phyloP scores from a whole-genome alignment of 768 basidiomycete species.

The Lactarius quietus region DNA sequence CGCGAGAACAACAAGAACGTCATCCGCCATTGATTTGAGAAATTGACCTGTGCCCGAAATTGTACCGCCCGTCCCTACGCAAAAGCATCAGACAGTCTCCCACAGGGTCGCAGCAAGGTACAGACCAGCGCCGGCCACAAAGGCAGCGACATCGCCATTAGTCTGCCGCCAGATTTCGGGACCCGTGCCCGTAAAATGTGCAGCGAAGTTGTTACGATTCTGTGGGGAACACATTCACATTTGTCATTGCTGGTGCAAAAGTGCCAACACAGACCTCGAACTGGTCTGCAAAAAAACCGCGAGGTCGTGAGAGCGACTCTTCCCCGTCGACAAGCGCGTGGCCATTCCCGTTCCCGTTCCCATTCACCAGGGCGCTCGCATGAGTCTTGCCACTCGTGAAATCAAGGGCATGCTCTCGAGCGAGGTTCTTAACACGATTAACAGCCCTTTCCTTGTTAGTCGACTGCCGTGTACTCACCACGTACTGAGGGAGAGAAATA shows the following conservation, averaged over 20 bases:
- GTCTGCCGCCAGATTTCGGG: slow-evolving; percentile 96
- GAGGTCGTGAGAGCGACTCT: slow-evolving; percentile 47
- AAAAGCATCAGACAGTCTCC: not conserved
- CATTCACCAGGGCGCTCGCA: slow-evolving; percentile 29
- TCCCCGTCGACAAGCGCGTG: slow-evolving; percentile 33
- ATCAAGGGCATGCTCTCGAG: slow-evolving; percentile 67
- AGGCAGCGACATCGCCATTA: slow-evolving; percentile 74
- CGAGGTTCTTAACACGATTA: slow-evolving; percentile 67
- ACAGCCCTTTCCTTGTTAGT: not conserved
- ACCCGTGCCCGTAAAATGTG: slow-evolving; percentile 86
- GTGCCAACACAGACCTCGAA: slow-evolving; percentile 57
- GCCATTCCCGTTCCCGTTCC: slow-evolving; percentile 32
- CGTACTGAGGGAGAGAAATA: slow-evolving; percentile 17
- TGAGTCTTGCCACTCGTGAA: slow-evolving; percentile 53
- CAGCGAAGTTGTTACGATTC: slow-evolving; percentile 87
- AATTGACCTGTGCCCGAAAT: slow-evolving; percentile 80
- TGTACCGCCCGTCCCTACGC: slow-evolving; percentile 86
- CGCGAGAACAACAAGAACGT: slow-evolving; percentile 67
- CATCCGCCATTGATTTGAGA: slow-evolving; percentile 69
- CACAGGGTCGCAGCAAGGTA: slow-evolving; percentile 1
- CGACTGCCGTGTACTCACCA: slow-evolving; percentile 37
- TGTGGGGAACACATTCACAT: slow-evolving; percentile 29
- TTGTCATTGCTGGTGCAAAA: not conserved
- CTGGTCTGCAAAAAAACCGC: slow-evolving; percentile 95
- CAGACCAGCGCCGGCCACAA: slow-evolving; percentile 85